Evolutionary conservation across 345 rosid genomes (phyloP), one percentile per base, ranked within the genome.

Genomic region (Erysimum cheiranthoides): DNA sequence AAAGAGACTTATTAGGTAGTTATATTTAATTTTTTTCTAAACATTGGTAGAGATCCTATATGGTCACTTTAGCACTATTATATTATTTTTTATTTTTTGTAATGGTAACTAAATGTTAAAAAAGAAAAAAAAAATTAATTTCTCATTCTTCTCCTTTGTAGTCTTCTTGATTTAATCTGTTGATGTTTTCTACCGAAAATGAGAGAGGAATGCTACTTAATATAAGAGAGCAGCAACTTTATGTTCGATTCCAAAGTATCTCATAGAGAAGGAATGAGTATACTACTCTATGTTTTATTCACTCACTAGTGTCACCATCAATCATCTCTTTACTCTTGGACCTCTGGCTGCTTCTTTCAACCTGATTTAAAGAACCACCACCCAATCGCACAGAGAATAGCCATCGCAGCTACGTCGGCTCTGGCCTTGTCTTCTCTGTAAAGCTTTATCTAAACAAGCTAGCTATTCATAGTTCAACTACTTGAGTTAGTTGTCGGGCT

Each of bases 351-450:
- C 74, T 93, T 92, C 94, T 93, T 89, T 38, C 80, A 77, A n/a
- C 86, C 81, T 34, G 90, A 86, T 70, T 83, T 86, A 68, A 95
- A 74, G 80, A n/a, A n/a, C n/a, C 90, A 95, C 99, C 98, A 93
- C 63, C 99, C 99, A 25, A 90, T 54, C 30, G 96, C 90, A 73
- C 88, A 93, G 7, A 85, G 7, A 13, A 53, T 70, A 5, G 99
- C 82, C 64, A 89, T 53, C 14, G 79, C 73, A 59, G 93, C 96
- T 1, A 92, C 98, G 59, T 92, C 90, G 82, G 90, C 93, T 45
- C 87, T 66, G 86, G 80, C 38, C 70, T 88, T 89, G 81, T 89
- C 97, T n/a, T n/a, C n/a, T n/a, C n/a, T n/a, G 2, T 53, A 3
- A 32, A 57, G 11, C 42, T 58, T 46, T 8, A 62, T 38, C 30